Percentiles rank a stretch among this genome's conserved stretches.
phyloP scores from a whole-genome alignment of 2,329 filamentous ascomycete species.

The Claviceps digitariae region DNA sequence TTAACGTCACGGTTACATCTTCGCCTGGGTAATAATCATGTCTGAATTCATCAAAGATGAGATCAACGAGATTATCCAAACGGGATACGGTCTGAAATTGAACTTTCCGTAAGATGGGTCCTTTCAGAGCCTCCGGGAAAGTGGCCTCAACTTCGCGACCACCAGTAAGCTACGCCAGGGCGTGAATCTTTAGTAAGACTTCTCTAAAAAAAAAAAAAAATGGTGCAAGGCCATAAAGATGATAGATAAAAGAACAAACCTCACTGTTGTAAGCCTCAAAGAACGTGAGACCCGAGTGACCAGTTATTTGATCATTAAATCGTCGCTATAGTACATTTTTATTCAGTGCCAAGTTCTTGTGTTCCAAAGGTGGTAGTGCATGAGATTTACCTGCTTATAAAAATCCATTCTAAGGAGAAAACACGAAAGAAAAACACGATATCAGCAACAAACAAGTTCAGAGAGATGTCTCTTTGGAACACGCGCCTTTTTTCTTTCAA shows the following conservation, averaged over 20 bases:
- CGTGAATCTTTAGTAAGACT: neutral
- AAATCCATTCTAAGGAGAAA: slow-evolving; percentile 60
- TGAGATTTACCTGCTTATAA: slow-evolving; percentile 61
- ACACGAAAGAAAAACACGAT: slow-evolving; percentile 6
- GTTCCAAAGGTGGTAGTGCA: neutral
- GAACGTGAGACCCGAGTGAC: slow-evolving; percentile 80
- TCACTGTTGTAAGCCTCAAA: slow-evolving; percentile 88
- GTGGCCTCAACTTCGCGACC: slow-evolving; percentile 80
- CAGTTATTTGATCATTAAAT: slow-evolving; percentile 93
- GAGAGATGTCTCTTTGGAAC: neutral
- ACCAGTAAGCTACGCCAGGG: slow-evolving; percentile 47
- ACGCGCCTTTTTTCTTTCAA: neutral
- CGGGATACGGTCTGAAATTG: slow-evolving; percentile 83
- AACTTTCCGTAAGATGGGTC: slow-evolving; percentile 77
- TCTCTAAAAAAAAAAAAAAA: too few species aligned
- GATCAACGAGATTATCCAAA: slow-evolving; percentile 67
- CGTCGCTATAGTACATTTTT: slow-evolving; percentile 42
- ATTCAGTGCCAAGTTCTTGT: neutral
- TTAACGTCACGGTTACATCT: slow-evolving; percentile 58
- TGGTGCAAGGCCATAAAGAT: neutral
- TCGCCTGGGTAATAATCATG: slow-evolving; percentile 86
- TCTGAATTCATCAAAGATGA: slow-evolving; percentile 67
- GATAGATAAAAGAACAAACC: slow-evolving; percentile 34
- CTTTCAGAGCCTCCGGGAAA: slow-evolving; percentile 84
- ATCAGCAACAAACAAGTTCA: neutral